These are phyloP conservation scores for Ilyonectria mors-panacis DNA, from an alignment of 2,329 filamentous ascomycete species.

Conservation along the genomic window DNA sequence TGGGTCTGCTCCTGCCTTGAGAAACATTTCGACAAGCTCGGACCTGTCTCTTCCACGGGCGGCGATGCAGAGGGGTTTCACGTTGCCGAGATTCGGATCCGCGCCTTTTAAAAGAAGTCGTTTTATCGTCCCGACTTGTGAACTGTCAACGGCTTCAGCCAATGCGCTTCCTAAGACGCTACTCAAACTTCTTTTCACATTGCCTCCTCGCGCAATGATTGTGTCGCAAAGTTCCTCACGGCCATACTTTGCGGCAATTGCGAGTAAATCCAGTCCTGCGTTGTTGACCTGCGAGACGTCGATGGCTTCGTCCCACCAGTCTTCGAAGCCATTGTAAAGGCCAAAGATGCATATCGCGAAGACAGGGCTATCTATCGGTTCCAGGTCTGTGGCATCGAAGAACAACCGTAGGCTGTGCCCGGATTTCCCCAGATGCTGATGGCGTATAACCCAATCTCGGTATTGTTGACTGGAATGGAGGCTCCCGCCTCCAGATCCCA, in stretches of 20 bases:
- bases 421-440: too few species aligned
- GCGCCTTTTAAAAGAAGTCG: constrained; percentile 4
- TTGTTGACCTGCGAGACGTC: constrained; percentile 1
- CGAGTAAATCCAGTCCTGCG: background rate
- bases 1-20: background rate
- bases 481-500: too few species aligned
- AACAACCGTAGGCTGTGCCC: too few species aligned
- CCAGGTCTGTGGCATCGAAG: too few species aligned
- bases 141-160: background rate
- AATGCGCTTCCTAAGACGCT: background rate
- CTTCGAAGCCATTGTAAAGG: background rate
- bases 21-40: background rate
- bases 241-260: background rate
- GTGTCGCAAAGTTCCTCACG: background rate
- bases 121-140: background rate
- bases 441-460: too few species aligned
- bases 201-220: too few species aligned
- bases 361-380: too few species aligned
- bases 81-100: background rate
- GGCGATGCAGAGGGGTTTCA: too few species aligned
- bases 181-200: too few species aligned
- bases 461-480: too few species aligned
- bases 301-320: constrained; percentile 17
- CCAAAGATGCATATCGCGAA: too few species aligned
- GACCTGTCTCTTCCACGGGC: background rate